Evolutionary conservation across 805 yeast species (phyloP), one percentile per base, ranked within the genome.

Genomic region (Candida tammaniensis): DNA sequence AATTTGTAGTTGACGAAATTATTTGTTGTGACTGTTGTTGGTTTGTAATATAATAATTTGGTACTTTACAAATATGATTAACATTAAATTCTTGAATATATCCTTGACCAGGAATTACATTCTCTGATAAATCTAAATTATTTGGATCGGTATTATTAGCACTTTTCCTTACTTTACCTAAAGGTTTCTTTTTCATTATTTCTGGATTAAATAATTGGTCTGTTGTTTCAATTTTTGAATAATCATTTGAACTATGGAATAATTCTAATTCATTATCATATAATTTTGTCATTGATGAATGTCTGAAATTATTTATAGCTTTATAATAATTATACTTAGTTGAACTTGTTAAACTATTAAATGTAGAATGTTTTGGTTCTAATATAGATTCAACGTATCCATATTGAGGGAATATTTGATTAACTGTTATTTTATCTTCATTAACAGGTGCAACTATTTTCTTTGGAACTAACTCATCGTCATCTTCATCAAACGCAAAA

Each of bases 71-170:
- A 11, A 65, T 36, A 37, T 61, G 62, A 32, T 53, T 56, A 12
- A 67, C 57, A 35, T 56, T 64, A 41, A 67, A 67, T 39, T 66
- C 72, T 24, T 59, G 72, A 26, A 67, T 59, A 27, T 47, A 61
- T 1, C 73, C 73, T 44, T 65, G 68, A 2, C 73, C 73, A 3
- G 72, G 72, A 4, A 67, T 47, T 2, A 64, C 52, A 9, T 58
- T 57, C 33, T 67, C 72, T 4, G 59, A 42, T 34, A 66, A 56
- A 33, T 67, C 72, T n/a, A 62, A 37, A 17, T 52, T 44, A 43
- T 67, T 67, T 6, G 69, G 69, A 44, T 67, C 72, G 7, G 61
- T 47, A 33, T 49, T 54, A 7, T 53, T 52, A 27, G 55, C 52
- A 35, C 50, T 48, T 33, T 64, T 63, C 36, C 56, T 57, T 7